Percentiles rank a stretch among this genome's conserved stretches.
These are phyloP conservation scores for Luffa aegyptiaca DNA, from an alignment of 306 rosid genomes.

Conservation along the genomic window DNA sequence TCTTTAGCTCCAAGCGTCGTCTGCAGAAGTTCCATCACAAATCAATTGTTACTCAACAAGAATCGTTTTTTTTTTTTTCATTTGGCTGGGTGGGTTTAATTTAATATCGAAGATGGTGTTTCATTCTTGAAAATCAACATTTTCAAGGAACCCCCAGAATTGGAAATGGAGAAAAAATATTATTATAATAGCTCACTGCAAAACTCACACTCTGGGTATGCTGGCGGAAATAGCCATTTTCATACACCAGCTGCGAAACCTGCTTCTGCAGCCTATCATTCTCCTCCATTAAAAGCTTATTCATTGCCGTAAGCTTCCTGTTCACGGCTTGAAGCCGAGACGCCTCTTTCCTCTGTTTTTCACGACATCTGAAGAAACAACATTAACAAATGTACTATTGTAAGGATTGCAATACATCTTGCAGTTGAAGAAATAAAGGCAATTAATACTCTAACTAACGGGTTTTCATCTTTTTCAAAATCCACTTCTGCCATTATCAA, in stretches of 20 bases:
- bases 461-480: background rate
- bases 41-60: background rate
- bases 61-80: background rate
- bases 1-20: conserved; percentile 81
- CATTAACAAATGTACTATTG: conserved; percentile 8
- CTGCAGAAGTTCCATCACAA: conserved; percentile 27
- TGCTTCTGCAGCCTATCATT: conserved; percentile 99
- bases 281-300: conserved; percentile 96
- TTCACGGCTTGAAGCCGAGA: conserved; percentile 82
- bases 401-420: background rate
- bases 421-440: background rate
- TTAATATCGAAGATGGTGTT: background rate
- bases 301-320: conserved; percentile 92
- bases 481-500: background rate
- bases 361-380: conserved; percentile 63
- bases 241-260: conserved; percentile 89
- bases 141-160: background rate
- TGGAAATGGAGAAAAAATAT: background rate
- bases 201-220: conserved; percentile 61
- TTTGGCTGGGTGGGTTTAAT: background rate
- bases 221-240: conserved; percentile 94
- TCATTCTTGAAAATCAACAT: background rate
- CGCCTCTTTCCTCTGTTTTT: conserved; percentile 94
- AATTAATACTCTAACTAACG: background rate
- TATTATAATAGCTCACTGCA: background rate